Evolutionary conservation across 768 basidiomycete species (phyloP).

Genomic region (Lyophyllum atratum): DNA sequence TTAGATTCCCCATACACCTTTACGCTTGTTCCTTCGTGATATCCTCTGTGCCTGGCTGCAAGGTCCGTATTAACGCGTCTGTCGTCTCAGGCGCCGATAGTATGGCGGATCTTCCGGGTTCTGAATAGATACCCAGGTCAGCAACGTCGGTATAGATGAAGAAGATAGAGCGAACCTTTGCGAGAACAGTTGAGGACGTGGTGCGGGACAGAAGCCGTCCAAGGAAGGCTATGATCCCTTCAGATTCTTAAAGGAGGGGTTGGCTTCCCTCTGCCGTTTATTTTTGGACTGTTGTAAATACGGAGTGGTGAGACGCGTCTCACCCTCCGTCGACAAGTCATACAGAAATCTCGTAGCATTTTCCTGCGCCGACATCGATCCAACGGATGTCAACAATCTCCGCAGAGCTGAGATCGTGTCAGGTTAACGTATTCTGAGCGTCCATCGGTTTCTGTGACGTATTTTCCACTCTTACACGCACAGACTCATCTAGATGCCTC

Average conservation of each 20-base stretch:
- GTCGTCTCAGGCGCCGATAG: slow-evolving; percentile 3
- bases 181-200: slow-evolving; percentile 13
- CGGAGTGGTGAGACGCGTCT: background rate
- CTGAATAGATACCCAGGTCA: background rate
- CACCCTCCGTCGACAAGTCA: slow-evolving; percentile 18
- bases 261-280: slow-evolving; percentile 6
- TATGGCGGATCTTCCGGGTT: slow-evolving; percentile 14
- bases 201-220: slow-evolving; percentile 5
- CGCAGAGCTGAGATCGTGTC: slow-evolving; percentile 6
- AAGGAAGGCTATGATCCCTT: slow-evolving; percentile 5
- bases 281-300: background rate
- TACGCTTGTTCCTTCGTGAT: slow-evolving; percentile 17
- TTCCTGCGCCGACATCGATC: slow-evolving; percentile 10
- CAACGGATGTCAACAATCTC: background rate
- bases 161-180: slow-evolving; percentile 9
- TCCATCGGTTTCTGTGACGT: slow-evolving; percentile 11
- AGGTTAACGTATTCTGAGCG: slow-evolving; percentile 1
- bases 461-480: no score
- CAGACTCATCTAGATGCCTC: background rate
- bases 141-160: no score
- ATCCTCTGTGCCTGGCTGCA: slow-evolving; percentile 7
- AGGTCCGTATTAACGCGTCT: slow-evolving; percentile 6
- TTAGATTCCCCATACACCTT: slow-evolving; percentile 17
- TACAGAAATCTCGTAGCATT: slow-evolving; percentile 18
- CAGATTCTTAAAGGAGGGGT: slow-evolving; percentile 2